These are phyloP conservation scores for Dictyostelium intermedium DNA, from an alignment of 78 protist genomes.

Conservation along the genomic window DNA sequence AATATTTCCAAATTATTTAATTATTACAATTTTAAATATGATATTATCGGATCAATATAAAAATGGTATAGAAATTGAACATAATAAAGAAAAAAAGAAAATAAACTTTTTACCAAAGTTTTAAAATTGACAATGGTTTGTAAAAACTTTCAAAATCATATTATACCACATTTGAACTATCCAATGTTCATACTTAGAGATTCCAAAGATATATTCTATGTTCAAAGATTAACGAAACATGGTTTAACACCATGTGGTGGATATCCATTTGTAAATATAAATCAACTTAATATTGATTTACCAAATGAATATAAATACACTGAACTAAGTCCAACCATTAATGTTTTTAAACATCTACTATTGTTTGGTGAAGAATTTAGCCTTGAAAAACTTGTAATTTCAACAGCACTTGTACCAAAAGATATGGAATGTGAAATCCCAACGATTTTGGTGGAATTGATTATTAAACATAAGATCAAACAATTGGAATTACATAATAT, in stretches of 20 bases:
- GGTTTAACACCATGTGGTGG: not conserved
- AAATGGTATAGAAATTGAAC: not conserved
- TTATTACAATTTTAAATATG: not conserved
- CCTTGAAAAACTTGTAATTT: not conserved
- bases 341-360: not conserved
- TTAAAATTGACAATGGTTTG: not conserved
- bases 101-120: not conserved
- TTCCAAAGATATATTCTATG: not conserved
- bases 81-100: not conserved
- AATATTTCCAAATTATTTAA: not conserved
- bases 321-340: not conserved
- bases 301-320: not conserved
- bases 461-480: not conserved
- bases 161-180: not conserved
- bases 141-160: not conserved
- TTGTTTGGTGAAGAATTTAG: not conserved
- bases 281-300: not conserved
- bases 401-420: not conserved
- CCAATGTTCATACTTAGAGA: not conserved
- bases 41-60: not conserved
- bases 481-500: not conserved
- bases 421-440: not conserved
- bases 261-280: not conserved
- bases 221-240: not conserved
- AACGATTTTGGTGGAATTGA: not conserved